A percentile compares a stretch with the other conserved stretches of the same genome.
phyloP scores from a whole-genome alignment of 192 early-diverging fungal species.

The Geranomyces michiganensis region DNA sequence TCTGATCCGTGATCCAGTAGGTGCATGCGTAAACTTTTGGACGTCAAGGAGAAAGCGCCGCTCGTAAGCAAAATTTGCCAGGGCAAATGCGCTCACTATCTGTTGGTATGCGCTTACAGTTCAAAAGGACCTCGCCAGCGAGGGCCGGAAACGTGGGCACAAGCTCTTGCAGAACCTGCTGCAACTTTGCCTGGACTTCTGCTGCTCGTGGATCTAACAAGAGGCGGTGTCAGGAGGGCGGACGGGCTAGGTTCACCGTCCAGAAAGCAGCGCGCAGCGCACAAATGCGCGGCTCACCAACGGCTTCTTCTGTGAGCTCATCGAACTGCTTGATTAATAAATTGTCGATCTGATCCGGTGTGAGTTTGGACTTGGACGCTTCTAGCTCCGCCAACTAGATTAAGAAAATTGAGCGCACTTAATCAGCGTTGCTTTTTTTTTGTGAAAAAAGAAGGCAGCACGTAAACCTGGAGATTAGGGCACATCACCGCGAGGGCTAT shows the following conservation, averaged over 20 bases:
- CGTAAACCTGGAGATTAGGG: neutral
- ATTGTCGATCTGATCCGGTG: slow-evolving; percentile 43
- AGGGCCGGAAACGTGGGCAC: slow-evolving; percentile 40
- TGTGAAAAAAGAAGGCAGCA: neutral
- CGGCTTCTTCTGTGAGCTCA: slow-evolving; percentile 53
- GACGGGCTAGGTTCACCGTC: neutral
- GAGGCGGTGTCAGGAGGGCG: slow-evolving; percentile 1
- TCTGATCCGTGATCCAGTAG: slow-evolving; percentile 43
- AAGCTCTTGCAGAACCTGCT: slow-evolving; percentile 36
- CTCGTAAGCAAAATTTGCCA: neutral
- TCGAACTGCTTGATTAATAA: slow-evolving; percentile 57
- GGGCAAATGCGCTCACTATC: slow-evolving; percentile 37
- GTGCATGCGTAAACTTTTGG: slow-evolving; percentile 53
- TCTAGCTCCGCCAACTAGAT: slow-evolving; percentile 45
- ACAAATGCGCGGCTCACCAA: slow-evolving; percentile 36
- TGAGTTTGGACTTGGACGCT: slow-evolving; percentile 20
- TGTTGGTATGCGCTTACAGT: slow-evolving; percentile 37
- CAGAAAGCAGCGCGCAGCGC: too few species aligned
- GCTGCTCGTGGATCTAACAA: slow-evolving; percentile 45
- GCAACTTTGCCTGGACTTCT: slow-evolving; percentile 33
- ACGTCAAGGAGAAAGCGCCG: too few species aligned
- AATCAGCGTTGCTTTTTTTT: too few species aligned
- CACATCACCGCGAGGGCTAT: neutral
- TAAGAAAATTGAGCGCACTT: neutral
- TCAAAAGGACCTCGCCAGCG: slow-evolving; percentile 46